phyloP scores from a whole-genome alignment of 805 yeast genomes.

The Lachancea lanzarotensis region DNA sequence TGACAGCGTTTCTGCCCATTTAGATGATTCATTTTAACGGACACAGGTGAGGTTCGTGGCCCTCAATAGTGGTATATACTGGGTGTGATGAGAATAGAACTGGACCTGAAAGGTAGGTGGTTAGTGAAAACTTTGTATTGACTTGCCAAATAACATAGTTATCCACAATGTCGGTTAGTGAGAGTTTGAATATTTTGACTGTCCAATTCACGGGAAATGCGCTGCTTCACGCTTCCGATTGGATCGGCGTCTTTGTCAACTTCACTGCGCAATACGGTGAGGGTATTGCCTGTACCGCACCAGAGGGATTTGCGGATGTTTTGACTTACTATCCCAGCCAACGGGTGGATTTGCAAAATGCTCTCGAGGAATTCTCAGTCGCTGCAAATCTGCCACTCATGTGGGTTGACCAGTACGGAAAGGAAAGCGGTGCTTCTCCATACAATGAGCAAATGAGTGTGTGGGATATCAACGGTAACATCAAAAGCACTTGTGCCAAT shows the following conservation, averaged over 20 bases:
- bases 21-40: no score
- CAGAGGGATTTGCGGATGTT: not conserved
- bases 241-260: not conserved
- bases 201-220: not conserved
- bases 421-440: not conserved
- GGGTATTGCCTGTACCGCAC: not conserved
- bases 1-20: no score
- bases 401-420: not conserved
- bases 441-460: not conserved
- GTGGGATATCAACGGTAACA: not conserved
- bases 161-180: not conserved
- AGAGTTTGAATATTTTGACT: not conserved
- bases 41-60: no score
- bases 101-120: no score
- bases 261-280: not conserved
- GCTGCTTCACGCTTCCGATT: not conserved
- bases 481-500: not conserved
- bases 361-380: no score
- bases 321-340: conserved; percentile 1
- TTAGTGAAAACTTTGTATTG: no score
- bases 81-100: no score
- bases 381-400: not conserved
- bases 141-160: not conserved
- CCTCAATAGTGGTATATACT: no score
- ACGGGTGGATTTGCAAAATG: not conserved